Base-by-base conservation (phyloP, 768 basidiomycete genomes). In the Suillus discolor region DNA sequence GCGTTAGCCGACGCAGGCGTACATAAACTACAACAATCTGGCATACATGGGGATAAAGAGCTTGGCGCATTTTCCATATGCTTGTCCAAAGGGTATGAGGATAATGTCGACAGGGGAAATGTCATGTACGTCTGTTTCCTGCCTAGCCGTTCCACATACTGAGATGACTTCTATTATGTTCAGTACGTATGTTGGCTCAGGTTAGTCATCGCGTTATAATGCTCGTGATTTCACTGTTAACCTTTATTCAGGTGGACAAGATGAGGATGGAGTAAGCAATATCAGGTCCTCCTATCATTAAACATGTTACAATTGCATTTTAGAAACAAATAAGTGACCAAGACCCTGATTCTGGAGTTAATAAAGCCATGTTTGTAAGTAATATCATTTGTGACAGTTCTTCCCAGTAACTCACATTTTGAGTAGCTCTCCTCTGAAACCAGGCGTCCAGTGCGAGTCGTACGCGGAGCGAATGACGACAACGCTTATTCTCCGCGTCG, bases 61-160 rank as follows among this genome's bases (percentile, higher is more conserved):
- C 71, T 74, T 9, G 77, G 77, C 2, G 79, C 81, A 9, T 82
- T 71, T 62, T 83, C 82, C 16, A 75, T 83, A 25, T 81, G 82
- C 20, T 53, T 83, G 20, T 79, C 82, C 44, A 75, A 69, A 16
- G 79, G 80, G 8, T 83, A 83, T 49, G 77, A 80, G 54, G 82
- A 83, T 68, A 78, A 83, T 64, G n/a, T 57, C 2, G 82, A 83
- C 39, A 1, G 51, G 0, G 82, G 82, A 38, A 74, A 80, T 0
- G 74, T 5, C 8, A 79, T 82, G 81, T 82, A 66, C 5, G 79
- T 38, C 49, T 13, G 8, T 65, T 44, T 13, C 6, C 20, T 55
- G 3, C 20, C 20, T n/a, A 6, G 11, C 13, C 28, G 45, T 18
- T 18, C n/a, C 23, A 25, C 31, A 62, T 20, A 11, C 51, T 41